Conservation (phyloP, 192 early-diverging fungal genomes). For the Oehlia diaphana region DNA sequence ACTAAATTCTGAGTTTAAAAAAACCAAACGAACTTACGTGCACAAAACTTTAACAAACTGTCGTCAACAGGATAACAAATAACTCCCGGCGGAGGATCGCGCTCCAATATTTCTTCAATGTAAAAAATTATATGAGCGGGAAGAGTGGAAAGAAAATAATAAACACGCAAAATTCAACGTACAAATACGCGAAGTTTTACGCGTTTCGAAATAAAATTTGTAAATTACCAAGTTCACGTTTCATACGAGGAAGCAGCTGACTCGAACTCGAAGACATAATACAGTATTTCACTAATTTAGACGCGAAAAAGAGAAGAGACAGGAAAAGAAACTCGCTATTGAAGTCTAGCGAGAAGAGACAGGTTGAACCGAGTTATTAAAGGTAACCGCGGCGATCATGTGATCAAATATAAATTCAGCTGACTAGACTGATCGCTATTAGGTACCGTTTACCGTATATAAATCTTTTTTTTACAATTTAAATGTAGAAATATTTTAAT, state of each 20-base stretch:
- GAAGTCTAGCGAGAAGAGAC: too few relatives aligned
- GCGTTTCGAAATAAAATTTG: too few relatives aligned
- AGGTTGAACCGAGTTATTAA: too few relatives aligned
- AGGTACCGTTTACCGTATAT: too few relatives aligned
- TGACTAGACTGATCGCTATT: too few relatives aligned
- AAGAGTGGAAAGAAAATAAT: too few relatives aligned
- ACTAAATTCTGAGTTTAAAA: too few relatives aligned
- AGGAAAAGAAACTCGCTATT: background rate
- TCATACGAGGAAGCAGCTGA: slow-evolving; percentile 22
- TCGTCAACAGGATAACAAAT: slow-evolving; percentile 66
- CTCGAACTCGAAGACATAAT: slow-evolving; percentile 8
- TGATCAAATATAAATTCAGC: too few relatives aligned
- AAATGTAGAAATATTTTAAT: too few relatives aligned
- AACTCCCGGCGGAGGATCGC: slow-evolving; percentile 53
- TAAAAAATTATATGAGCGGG: too few relatives aligned
- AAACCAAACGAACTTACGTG: slow-evolving; percentile 41
- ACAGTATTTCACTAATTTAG: background rate
- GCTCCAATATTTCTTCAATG: slow-evolving; percentile 21
- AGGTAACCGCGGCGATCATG: too few relatives aligned
- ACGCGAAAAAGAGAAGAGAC: background rate
- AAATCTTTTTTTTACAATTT: too few relatives aligned
- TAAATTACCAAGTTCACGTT: slow-evolving; percentile 23
- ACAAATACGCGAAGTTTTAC: background rate
- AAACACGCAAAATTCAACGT: background rate
- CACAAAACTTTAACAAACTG: slow-evolving; percentile 54